Evolutionary conservation across 78 protist species (phyloP), one percentile per base, ranked within the genome.

Genomic region (Cavenderia fasciculata): DNA sequence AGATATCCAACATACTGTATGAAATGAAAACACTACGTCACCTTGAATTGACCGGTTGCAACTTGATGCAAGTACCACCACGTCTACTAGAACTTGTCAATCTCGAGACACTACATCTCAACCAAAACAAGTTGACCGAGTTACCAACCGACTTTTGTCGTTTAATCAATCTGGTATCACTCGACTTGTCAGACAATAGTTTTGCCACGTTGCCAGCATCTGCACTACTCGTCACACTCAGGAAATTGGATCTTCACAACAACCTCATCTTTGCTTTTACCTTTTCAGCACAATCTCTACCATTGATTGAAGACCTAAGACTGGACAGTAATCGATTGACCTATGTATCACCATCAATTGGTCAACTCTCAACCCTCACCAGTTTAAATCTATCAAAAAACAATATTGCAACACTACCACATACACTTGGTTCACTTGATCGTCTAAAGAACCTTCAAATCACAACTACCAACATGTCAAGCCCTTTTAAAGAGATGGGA

Each of bases 121-220:
- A 68, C 33, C 65, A 82, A 44, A 82, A 82, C 63, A 82, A 82
- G 51, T 6, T 82, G 18, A 44, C 78, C 3, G 90, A 82, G 43
- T 21, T 68, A 27, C 72, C 90, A 2, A 27, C 25, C 16, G 88
- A 78, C 8, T 65, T 78, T 14, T 8, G 34, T 6, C 27, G 31
- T 4, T 41, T 71, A 1, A 44, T 2, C 18, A 52, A 51, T 29
- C 25, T 82, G 11, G 5, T 69, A n/a, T 62, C 44, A 12, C 36
- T 82, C 4, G 90, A 82, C 33, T 10, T 82, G 31, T 82, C 90
- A 0, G 90, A 82, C 41, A 82, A 82, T 47, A 68, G 68, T 3
- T 68, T 82, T 23, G 36, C 90, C 2, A 61, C 65, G 1, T 41
- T 82, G 16, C 78, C 90, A 16, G 19, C 66, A 8, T 19, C 41